Evolutionary conservation across 306 rosid genomes (phyloP).

Genomic region (Nissolia schottii): DNA sequence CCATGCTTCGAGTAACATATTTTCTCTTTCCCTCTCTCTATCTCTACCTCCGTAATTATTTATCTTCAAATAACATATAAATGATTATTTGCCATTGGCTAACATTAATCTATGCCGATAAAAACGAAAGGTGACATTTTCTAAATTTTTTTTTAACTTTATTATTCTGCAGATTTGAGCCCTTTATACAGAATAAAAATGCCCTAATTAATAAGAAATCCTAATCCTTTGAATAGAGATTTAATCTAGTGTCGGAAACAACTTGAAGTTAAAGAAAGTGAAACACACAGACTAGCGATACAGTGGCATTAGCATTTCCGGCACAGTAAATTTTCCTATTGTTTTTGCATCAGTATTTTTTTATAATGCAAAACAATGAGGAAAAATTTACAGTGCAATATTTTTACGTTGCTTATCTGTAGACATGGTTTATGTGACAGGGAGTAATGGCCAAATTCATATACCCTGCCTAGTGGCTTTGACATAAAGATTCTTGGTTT

Average conservation of each 20-base stretch:
- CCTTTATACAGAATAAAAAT: neutral
- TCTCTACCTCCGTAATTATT: too few species aligned
- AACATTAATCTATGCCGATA: neutral
- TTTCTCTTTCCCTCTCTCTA: neutral
- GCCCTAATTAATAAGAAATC: neutral
- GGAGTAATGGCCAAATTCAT: too few species aligned
- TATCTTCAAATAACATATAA: neutral
- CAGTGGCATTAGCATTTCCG: too few species aligned
- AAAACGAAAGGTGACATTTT: neutral
- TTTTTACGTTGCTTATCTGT: too few species aligned
- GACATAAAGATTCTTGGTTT: neutral
- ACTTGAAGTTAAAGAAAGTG: neutral
- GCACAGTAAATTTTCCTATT: too few species aligned
- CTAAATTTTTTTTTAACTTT: neutral
- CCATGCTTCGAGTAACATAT: constrained; percentile 71
- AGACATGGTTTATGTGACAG: neutral
- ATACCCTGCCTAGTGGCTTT: too few species aligned
- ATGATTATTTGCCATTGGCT: neutral
- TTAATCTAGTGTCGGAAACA: neutral
- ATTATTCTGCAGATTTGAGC: too few species aligned
- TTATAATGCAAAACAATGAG: too few species aligned
- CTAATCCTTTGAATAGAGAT: neutral
- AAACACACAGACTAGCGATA: neutral
- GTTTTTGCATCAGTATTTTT: too few species aligned
- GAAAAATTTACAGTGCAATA: too few species aligned